These are phyloP conservation scores for Kodamaea kaohsiungensis DNA, from an alignment of 805 yeast species.

Conservation along the genomic window DNA sequence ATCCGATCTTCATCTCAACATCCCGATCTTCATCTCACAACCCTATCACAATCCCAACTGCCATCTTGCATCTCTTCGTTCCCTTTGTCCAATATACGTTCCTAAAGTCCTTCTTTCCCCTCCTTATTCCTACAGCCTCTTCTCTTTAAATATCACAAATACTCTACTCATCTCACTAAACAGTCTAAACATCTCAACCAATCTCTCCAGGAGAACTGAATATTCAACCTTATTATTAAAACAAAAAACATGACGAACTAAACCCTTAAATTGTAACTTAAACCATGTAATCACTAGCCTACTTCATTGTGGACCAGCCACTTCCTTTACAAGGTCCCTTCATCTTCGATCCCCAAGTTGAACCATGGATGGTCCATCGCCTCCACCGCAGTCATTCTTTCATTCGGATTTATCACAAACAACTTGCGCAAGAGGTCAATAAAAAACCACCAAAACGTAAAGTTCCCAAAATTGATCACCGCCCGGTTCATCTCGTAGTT, in stretches of 20 bases:
- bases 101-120: neutral
- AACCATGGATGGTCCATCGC: slow-evolving; percentile 52
- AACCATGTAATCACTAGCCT: too few species aligned
- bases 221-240: neutral
- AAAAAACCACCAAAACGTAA: slow-evolving; percentile 83
- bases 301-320: too few species aligned
- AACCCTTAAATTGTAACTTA: neutral
- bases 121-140: neutral
- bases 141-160: neutral
- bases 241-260: neutral
- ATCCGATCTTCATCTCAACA: too few species aligned
- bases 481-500: slow-evolving; percentile 40
- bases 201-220: neutral
- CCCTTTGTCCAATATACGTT: too few species aligned
- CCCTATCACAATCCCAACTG: too few species aligned
- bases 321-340: slow-evolving; percentile 31
- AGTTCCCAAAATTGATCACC: slow-evolving; percentile 56
- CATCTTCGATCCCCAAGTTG: slow-evolving; percentile 47
- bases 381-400: slow-evolving; percentile 41
- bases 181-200: neutral
- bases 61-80: too few species aligned
- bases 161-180: neutral
- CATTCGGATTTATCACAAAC: slow-evolving; percentile 40
- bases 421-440: slow-evolving; percentile 41
- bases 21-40: too few species aligned